Evolutionary conservation across 352 stramenopile species (phyloP), one percentile per base, ranked within the genome.

Genomic region (Pythium brassicae): DNA sequence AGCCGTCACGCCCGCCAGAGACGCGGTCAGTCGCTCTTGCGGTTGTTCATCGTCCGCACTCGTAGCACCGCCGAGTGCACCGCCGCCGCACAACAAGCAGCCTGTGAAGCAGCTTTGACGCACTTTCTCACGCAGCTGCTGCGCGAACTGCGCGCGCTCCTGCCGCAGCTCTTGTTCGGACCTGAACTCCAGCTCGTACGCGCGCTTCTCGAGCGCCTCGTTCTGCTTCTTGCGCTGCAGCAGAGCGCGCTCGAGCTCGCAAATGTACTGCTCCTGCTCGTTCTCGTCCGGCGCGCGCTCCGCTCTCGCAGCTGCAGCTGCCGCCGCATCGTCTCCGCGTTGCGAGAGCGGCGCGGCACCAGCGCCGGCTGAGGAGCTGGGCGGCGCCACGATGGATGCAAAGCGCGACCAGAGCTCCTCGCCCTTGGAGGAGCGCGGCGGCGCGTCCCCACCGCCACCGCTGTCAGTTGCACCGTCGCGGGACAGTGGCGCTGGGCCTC

Each of bases 211-310:
- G 22, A 92, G 54, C 23, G 66, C 22, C 26, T 89, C 78, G 49
- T 86, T 89, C 56, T 83, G 69, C 56, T 86, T 89, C 63, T 92
- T 92, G 53, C 77, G 70, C 50, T 89, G 81, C 55, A 92, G 55
- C 32, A 92, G 57, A 14, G 78, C 78, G 23, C 81, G 69, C 62
- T 92, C 81, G 44, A 92, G 65, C 52, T 89, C 81, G 52, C 61
- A 83, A 37, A 92, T 92, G 59, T 92, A 92, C 49, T 78, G 78
- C 50, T 92, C 81, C 61, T 92, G 76, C 44, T 88, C 77, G 59
- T 89, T 67, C 8, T 83, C 76, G 3, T 83, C 65, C 19, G 42
- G 32, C 43, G 47, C 14, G 44, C 27, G 2, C 44, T 50, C 53
- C 34, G 23, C 6, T 20, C 2, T 12, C 10, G 9, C 23, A 3